Evolutionary conservation across 2,329 filamentous ascomycete genomes (phyloP), one percentile per base, ranked within the genome.

Genomic region (Hymenoscyphus scutula): DNA sequence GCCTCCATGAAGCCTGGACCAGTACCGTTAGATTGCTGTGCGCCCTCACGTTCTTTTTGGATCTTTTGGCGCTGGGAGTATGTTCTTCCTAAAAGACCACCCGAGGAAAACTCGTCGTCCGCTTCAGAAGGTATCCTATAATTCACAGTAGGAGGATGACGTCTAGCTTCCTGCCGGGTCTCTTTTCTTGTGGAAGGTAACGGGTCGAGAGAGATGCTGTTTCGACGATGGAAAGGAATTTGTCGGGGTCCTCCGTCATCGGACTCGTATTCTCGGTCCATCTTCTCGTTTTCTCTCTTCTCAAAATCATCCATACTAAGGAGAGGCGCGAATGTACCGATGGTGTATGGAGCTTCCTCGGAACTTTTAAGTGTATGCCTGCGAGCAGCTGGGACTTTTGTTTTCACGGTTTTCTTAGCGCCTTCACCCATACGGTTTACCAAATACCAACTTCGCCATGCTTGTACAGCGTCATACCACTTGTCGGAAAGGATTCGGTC

Each of bases 401-500:
- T 2, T 30, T 56, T 60, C 17, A 27, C 2, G n/a, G 66, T 71
- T 64, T 72, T 74, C 67, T 70, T 62, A 59, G 68, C 30, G 63
- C 71, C 65, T 68, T 74, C 56, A 70, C 72, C 85, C 72, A 89
- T 83, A 64, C 87, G 86, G 69, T 91, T 88, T 53, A 91, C 89
- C 7, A 97, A 78, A 72, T 97, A 97, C 92, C 92, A 97, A 75
- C 91, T 96, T 63, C 94, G 85, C 93, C 93, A 97, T 45, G 78
- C 78, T 65, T 97, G 92, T 1, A 96, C 82, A 27, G 83, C 82
- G 17, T 83, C 80, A 71, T 89, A 87, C 77, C 94, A 97, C 15
- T 79, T 77, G n/a, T 83, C 81, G 0, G 90, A 91, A 0, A 87
- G 76, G 1, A 78, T 74, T 5, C 82, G 78, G 69, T 97, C 91